Base-by-base conservation (phyloP, 176 grass and related monocot species). In the Pontederia crassipes region DNA sequence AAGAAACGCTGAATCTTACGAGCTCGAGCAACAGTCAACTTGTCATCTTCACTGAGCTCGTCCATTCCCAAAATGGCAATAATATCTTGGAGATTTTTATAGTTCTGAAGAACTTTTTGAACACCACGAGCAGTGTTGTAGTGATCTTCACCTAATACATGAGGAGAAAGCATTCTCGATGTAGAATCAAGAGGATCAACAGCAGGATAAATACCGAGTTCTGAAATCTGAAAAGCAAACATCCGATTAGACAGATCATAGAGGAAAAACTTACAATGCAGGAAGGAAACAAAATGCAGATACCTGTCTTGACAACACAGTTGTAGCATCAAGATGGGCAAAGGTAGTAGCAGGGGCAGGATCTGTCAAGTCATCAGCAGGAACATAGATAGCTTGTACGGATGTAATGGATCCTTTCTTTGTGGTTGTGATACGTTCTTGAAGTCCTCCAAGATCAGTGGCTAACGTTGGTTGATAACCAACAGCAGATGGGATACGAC, bases 51-150 rank as follows among this genome's bases (percentile, higher is more conserved):
- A 80, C 89, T 95, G 32, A 95, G 89, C 82, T 95, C 89, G 14
- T 95, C 89, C 89, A 95, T 95, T 75, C 89, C 89, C 70, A 95
- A 69, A 81, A 95, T 95, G 48, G 89, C 89, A 81, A 95, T 95
- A 74, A 95, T 95, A 89, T 95, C 89, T 75, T 95, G 89, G 45
- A 95, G 89, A 86, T 95, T 95, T 72, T 95, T 95, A 70, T 95
- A 95, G 65, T 95, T 95, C 79, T 95, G 89, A 70, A 95, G 89
- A 89, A 95, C 89, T 82, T 95, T 95, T 71, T 95, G 89, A 46
- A 95, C 90, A 89, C 90, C 90, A 81, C 90, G 86, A 61, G 90
- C 90, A 63, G 90, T 95, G 82, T 95, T 89, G 67, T 95, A 95
- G 64, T 95, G 90, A 0, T 84, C 90, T 66, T 79, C 45, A 75